Base-by-base conservation (phyloP, 2,329 filamentous ascomycete genomes). In the Paecilomyces sp. region DNA sequence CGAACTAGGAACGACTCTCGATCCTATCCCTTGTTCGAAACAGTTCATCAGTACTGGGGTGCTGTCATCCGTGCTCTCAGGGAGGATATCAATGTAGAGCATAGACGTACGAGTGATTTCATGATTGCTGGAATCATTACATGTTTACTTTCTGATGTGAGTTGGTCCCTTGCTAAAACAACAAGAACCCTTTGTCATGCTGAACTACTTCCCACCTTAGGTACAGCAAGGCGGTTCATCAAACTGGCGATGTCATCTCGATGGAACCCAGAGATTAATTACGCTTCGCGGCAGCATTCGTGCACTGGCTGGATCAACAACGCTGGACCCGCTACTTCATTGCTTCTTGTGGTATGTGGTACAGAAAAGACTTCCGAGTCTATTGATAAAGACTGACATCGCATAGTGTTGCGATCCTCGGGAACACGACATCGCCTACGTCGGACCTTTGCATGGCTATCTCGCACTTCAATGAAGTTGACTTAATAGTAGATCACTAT, bases 391-490 rank as follows among this genome's bases (percentile, higher is more conserved):
- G 22, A 52, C 63, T 68, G 57, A 68, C 41, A 12, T 52, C 12
- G 18, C 34, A 30, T 22, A 76, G 74, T 57, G 57, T 68, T 31
- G 63, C 68, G 0, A 67, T 75, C 2, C 67, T 75, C 4, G 71
- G 67, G 1, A 73, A 78, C 56, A 77, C 75, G 2, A 73, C 74
- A 2, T 73, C 68, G 1, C 74, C 75, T 3, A 68, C 74, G 25
- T 64, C 67, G 22, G 63, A 74, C 52, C 63, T 77, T 15, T 33
- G 64, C 7, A 68, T 68, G 41, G 62, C 68, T 0, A 58, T 56
- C 4, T 57, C 57, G 5, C 68, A 71, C 36, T 55, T 71, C 13
- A 66, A 68, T 1, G 63, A 70, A 2, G 56, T 73, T 9, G 64
- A 71, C 6, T 59, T 66, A 30, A 61, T 73, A 1, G 12, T 70